Base-by-base conservation (phyloP, 768 basidiomycete genomes). In the Panellus pusillus region DNA sequence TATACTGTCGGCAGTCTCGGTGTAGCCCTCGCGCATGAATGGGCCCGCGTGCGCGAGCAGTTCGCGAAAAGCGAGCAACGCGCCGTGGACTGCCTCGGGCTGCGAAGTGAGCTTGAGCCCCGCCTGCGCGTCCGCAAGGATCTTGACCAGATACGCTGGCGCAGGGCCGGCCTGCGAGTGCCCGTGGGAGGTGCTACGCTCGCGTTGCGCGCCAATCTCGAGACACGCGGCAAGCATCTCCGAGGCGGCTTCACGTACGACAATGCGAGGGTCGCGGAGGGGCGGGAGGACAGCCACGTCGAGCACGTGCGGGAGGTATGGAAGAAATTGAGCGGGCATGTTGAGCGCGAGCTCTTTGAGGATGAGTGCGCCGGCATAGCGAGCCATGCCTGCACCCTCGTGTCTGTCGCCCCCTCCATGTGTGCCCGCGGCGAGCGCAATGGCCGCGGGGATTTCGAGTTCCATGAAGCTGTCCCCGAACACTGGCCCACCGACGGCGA, bases 1-100 rank as follows among this genome's bases (percentile, higher is more conserved):
- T 42, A 98, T 90, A 56, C 90, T 85, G 46, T 98, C 95, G 55
- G 93, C 93, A 6, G 91, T 88, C 59, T 91, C 90, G 47, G 88
- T 67, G 66, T 90, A 98, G 40, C 79, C 81, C 63, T 93, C 90
- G 57, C 81, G 83, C 91, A 95, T 92, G 66, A 93, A 93, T 87
- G 81, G 79, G 55, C 84, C 83, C 11, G 86, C 86, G 58, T 89
- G 84, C 38, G 87, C 72, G 13, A 91, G 71, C 19, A 91, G 72
- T 64, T 87, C 84, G 42, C 86, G 80, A 66, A 85, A 84, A 27
- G 87, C 86, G 55, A 90, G 73, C 32, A 91, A 61, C 2, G 81
- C 83, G 8, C 89, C 89, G 44, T 91, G 86, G 18, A 90, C 82
- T 17, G 81, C 75, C 65, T 91, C 89, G 8, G 82, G 78, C 47